Conservation (phyloP, 345 rosid species). For the Lenwebbia sp. region DNA sequence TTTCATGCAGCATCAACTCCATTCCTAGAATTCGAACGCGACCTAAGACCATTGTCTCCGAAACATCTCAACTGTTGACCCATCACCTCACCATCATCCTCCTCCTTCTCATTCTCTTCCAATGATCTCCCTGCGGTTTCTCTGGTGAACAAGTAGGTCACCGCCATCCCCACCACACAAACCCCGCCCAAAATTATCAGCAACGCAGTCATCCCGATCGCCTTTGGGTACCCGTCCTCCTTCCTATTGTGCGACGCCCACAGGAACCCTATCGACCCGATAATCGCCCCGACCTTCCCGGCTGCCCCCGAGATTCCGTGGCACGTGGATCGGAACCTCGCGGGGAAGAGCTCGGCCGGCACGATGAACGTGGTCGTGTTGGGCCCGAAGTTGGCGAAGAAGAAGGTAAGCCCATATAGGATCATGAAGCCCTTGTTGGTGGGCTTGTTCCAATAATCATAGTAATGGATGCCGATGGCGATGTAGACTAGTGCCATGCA, state of each 20-base stretch:
- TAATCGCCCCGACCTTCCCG: constrained; percentile 68
- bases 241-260: constrained; percentile 21
- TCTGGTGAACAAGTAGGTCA: constrained; percentile 36
- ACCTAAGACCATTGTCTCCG: not conserved
- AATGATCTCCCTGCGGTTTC: constrained; percentile 72
- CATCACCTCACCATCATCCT: not conserved
- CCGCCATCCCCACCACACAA: not conserved
- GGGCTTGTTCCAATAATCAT: constrained; percentile 12
- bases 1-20: not conserved
- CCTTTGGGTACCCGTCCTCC: not conserved
- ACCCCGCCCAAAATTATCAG: not conserved
- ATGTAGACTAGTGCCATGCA: not conserved
- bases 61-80: not conserved
- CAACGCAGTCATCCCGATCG: constrained; percentile 33
- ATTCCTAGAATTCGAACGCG: not conserved
- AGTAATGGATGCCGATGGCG: constrained; percentile 18
- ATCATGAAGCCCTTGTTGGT: constrained; percentile 23
- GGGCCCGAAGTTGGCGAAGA: constrained; percentile 82
- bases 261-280: constrained; percentile 49
- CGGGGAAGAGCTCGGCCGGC: constrained; percentile 80
- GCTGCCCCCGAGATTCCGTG: constrained; percentile 67
- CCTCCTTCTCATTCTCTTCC: constrained; percentile 48
- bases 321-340: constrained; percentile 75
- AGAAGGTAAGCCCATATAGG: constrained; percentile 45
- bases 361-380: constrained; percentile 72